phyloP scores from a whole-genome alignment of 2,329 filamentous ascomycete species.

The Colletotrichum lupini region DNA sequence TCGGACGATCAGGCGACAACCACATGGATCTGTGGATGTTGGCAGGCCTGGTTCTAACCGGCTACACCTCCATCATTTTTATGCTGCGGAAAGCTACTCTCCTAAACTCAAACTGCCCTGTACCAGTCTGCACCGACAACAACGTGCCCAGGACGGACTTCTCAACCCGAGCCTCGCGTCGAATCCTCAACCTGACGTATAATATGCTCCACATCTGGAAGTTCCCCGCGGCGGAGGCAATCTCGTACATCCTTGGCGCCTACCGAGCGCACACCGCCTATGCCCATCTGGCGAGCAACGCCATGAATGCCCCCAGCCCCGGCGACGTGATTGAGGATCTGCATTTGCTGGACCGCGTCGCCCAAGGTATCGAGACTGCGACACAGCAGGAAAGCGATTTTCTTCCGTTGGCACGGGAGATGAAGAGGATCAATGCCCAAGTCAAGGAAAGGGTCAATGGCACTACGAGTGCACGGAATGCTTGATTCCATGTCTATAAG shows the following conservation, averaged over 20 bases:
- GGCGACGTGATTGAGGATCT: neutral
- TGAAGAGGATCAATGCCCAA: conserved; percentile 17
- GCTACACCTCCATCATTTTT: conserved; percentile 46
- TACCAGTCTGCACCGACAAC: conserved; percentile 1
- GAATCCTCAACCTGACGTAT: conserved; percentile 16
- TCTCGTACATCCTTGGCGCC: conserved; percentile 5
- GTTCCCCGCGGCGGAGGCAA: neutral
- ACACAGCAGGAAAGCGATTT: conserved; percentile 17
- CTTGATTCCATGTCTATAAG: neutral
- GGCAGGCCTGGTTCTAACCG: conserved; percentile 41
- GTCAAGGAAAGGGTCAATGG: neutral
- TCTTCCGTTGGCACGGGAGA: conserved; percentile 2
- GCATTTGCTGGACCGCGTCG: conserved; percentile 17
- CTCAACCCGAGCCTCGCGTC: conserved; percentile 10
- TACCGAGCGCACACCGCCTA: conserved; percentile 16
- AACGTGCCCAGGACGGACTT: conserved; percentile 14
- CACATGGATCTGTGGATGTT: conserved; percentile 42
- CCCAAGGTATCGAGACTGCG: conserved; percentile 2
- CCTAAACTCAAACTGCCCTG: conserved; percentile 9
- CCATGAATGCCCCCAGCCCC: neutral
- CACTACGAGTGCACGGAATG: neutral
- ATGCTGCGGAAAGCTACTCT: conserved; percentile 45
- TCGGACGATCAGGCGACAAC: conserved; percentile 37
- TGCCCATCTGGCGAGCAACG: conserved; percentile 15
- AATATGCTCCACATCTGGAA: conserved; percentile 7